Evolutionary conservation across 78 protist species (phyloP).

Genomic region (Isochrysis galbana): DNA sequence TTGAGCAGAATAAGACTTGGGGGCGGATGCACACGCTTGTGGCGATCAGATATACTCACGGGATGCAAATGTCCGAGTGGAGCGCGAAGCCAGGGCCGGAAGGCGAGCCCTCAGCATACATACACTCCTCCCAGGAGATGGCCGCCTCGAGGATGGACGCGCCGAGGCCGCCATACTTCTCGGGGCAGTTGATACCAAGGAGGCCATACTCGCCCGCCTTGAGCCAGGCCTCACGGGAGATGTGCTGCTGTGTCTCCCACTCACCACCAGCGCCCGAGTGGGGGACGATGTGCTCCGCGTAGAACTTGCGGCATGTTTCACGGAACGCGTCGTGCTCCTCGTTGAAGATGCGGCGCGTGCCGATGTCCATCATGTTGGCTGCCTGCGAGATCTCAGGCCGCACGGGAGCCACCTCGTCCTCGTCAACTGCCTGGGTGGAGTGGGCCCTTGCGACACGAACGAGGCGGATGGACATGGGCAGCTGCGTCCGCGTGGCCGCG

Average conservation of each 20-base stretch:
- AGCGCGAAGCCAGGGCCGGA: neutral
- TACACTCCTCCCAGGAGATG: constrained; percentile 56
- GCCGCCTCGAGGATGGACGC: constrained; percentile 23
- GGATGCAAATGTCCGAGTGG: neutral
- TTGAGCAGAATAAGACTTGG: too few relatives aligned
- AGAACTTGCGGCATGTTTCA: neutral
- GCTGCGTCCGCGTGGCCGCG: too few relatives aligned
- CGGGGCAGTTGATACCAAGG: neutral
- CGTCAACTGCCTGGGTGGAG: too few relatives aligned
- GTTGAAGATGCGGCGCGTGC: neutral
- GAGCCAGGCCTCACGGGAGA: constrained; percentile 34
- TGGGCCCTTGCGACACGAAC: too few relatives aligned
- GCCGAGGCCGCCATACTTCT: constrained; percentile 48
- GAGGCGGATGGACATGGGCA: too few relatives aligned
- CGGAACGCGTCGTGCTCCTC: neutral
- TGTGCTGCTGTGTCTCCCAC: constrained; percentile 48
- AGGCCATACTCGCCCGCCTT: constrained; percentile 56
- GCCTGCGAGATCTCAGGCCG: too few relatives aligned
- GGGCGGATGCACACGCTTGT: neutral
- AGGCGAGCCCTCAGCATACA: neutral
- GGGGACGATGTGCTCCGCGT: neutral
- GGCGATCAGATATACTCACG: neutral
- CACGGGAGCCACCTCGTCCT: too few relatives aligned
- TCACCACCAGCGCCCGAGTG: constrained; percentile 49
- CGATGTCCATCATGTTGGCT: too few relatives aligned